Conservation (phyloP, 345 rosid genomes). For the Psidium guajava region DNA sequence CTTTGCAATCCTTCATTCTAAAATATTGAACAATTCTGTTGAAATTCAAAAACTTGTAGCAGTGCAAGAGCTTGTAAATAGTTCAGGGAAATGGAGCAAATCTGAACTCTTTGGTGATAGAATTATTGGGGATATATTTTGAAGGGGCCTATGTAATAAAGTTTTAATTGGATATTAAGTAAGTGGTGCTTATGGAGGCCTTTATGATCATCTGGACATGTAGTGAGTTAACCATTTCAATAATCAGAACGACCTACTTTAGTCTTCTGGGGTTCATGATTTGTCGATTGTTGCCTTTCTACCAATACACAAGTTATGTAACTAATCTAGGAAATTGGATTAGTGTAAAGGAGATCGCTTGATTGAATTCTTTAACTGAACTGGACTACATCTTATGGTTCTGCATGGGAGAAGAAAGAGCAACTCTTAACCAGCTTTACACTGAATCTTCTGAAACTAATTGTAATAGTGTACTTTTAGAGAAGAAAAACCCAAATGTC, state of each 20-base stretch:
- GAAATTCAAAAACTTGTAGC: neutral
- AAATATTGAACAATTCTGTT: neutral
- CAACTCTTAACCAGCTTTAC: neutral
- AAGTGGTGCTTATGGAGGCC: neutral
- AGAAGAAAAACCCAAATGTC: neutral
- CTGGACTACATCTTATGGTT: neutral
- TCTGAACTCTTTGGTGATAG: neutral
- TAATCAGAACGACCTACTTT: neutral
- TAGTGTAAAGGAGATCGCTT: neutral
- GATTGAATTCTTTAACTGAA: neutral
- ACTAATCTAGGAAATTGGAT: neutral
- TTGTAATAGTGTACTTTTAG: neutral
- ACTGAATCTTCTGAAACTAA: neutral
- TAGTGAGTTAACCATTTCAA: neutral
- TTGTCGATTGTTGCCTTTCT: neutral
- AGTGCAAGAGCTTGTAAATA: neutral
- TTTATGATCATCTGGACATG: neutral
- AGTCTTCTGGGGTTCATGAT: neutral
- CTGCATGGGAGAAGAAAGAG: neutral
- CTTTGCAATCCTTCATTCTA: neutral
- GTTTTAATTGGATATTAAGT: neutral
- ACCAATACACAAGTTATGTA: neutral
- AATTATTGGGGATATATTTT: neutral
- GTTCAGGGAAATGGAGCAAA: neutral
- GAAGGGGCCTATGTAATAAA: neutral